Conservation (phyloP, 129 eudicot species). For the Cynara cardunculus region DNA sequence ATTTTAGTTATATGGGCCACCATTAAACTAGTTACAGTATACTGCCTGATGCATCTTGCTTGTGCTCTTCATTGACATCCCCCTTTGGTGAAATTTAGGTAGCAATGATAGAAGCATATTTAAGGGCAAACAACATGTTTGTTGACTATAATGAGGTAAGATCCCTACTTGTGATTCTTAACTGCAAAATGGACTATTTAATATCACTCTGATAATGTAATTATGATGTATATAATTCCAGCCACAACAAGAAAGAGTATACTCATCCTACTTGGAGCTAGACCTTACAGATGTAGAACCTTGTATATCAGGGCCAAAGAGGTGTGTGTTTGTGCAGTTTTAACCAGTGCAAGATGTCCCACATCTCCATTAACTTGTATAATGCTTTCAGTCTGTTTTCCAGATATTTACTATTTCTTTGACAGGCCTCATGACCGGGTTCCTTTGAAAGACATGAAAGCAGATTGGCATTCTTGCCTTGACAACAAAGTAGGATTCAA, state of each 20-base stretch:
- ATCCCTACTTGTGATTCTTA: neutral
- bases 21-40: neutral
- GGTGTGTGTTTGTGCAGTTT: conserved; percentile 38
- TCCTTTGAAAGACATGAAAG: conserved; percentile 87
- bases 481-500: conserved; percentile 92
- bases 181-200: neutral
- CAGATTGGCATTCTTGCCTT: conserved; percentile 96
- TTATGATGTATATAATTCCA: conserved; percentile 29
- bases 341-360: neutral
- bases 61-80: conserved; percentile 1
- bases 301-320: conserved; percentile 92
- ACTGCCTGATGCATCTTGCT: neutral
- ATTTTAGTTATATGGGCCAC: neutral
- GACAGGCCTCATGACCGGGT: conserved; percentile 90
- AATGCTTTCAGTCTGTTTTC: neutral
- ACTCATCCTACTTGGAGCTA: conserved; percentile 72
- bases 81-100: conserved; percentile 48
- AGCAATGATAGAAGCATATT: conserved; percentile 87
- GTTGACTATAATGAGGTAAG: conserved; percentile 86
- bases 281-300: conserved; percentile 86
- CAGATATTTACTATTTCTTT: neutral
- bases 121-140: conserved; percentile 97
- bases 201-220: neutral
- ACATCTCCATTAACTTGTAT: neutral
- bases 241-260: conserved; percentile 81